Conservation (phyloP, 2,329 filamentous ascomycete genomes). For the Ramichloridium luteum region DNA sequence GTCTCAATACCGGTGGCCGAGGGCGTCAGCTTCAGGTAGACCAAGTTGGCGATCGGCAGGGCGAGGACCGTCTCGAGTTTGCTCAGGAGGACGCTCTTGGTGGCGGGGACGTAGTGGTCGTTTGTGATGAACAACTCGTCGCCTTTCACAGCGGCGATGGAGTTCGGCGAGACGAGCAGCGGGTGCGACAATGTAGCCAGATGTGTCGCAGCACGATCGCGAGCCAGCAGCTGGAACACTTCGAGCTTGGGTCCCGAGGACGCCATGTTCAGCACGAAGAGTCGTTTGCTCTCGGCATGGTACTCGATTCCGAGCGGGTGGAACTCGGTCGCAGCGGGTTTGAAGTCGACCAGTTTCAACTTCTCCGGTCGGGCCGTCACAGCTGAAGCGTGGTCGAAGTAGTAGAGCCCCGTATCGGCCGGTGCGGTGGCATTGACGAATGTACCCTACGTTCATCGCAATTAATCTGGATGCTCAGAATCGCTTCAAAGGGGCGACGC, state of each 20-base stretch:
- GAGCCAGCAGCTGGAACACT: constrained; percentile 24
- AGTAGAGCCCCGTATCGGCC: constrained; percentile 27
- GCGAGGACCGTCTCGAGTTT: constrained; percentile 30
- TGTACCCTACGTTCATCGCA: constrained; percentile 13
- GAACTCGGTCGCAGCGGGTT: constrained; percentile 21
- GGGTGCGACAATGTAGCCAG: constrained; percentile 23
- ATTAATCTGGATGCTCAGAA: no score
- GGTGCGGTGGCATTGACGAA: constrained; percentile 16
- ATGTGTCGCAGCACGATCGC: constrained; percentile 18
- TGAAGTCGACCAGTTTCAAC: constrained; percentile 20
- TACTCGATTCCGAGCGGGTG: constrained; percentile 33
- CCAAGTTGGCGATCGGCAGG: constrained; percentile 26
- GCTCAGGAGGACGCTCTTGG: constrained; percentile 18
- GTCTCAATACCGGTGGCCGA: constrained; percentile 4
- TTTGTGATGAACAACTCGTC: constrained; percentile 30
- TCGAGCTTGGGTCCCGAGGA: constrained; percentile 24
- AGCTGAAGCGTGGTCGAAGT: constrained; percentile 17
- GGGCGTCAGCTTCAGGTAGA: constrained; percentile 22
- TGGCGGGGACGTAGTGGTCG: constrained; percentile 29
- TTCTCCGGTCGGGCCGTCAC: constrained; percentile 14
- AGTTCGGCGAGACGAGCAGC: constrained; percentile 27
- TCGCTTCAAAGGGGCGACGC: no score
- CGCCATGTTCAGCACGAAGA: constrained; percentile 32
- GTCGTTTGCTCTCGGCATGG: constrained; percentile 22
- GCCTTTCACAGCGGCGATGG: constrained; percentile 24